Percentiles rank a stretch among this genome's conserved stretches.
Conservation (phyloP, 441 rosid species). For the Croton laevigatus region DNA sequence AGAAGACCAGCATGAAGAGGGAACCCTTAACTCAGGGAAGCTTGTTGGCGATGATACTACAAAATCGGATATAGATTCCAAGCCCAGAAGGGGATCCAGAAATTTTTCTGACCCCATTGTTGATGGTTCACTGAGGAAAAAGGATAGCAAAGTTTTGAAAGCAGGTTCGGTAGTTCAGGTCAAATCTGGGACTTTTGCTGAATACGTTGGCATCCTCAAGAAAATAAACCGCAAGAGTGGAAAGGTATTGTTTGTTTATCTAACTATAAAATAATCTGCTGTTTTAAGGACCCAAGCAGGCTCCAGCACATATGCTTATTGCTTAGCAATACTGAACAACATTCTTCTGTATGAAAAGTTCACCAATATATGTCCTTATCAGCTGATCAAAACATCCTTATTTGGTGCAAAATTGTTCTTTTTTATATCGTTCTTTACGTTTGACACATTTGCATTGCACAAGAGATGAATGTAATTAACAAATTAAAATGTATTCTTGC, state of each 20-base stretch:
- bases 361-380: not conserved
- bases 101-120: conserved; percentile 29
- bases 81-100: conserved; percentile 31
- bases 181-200: conserved; percentile 70
- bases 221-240: conserved; percentile 66
- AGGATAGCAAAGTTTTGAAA: conserved; percentile 36
- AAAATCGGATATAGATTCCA: conserved; percentile 29
- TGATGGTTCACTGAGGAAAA: conserved; percentile 25
- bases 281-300: not conserved
- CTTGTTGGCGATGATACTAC: conserved; percentile 27
- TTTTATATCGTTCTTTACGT: not conserved
- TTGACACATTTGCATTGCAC: not conserved
- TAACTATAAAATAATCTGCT: conserved; percentile 6
- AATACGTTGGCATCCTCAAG: conserved; percentile 65
- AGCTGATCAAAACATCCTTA: not conserved
- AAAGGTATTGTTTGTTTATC: conserved; percentile 43
- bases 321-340: not conserved
- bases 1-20: conserved; percentile 42
- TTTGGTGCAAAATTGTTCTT: not conserved
- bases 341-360: too few species aligned
- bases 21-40: conserved; percentile 26
- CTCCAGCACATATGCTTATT: not conserved
- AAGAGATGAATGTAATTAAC: not conserved
- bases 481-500: conserved; percentile 28
- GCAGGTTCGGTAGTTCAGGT: conserved; percentile 71